These are phyloP conservation scores for Dactylellina haptotyla DNA, from an alignment of 2,329 filamentous ascomycete genomes.

Conservation along the genomic window DNA sequence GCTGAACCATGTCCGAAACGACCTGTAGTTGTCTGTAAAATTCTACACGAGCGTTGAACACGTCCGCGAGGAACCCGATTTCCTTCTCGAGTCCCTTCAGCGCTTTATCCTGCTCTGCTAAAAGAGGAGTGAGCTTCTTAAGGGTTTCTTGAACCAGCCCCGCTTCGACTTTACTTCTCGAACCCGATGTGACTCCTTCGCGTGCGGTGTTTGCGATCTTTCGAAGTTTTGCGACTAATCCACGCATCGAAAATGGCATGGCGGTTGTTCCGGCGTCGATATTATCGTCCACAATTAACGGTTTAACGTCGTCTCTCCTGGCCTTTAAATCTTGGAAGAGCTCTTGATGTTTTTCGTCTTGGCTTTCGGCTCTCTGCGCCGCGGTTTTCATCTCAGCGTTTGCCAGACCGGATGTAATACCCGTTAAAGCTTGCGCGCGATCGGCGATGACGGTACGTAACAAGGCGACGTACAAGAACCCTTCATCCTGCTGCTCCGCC, in stretches of 20 bases:
- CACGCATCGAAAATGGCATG: constrained; percentile 65
- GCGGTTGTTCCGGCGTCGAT: constrained; percentile 24
- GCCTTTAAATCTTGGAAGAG: constrained; percentile 67
- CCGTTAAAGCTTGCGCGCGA: constrained; percentile 78
- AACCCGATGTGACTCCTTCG: constrained; percentile 20
- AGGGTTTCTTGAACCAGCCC: constrained; percentile 73
- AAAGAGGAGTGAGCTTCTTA: constrained; percentile 68
- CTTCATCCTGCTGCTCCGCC: constrained; percentile 84
- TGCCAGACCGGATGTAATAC: constrained; percentile 78
- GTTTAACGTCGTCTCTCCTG: constrained; percentile 63
- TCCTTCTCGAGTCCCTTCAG: constrained; percentile 62
- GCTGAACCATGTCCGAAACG: constrained; percentile 86
- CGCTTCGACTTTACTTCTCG: constrained; percentile 51
- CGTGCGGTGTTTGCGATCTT: constrained; percentile 68
- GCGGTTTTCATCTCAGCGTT: constrained; percentile 74
- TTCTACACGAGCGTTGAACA: constrained; percentile 86
- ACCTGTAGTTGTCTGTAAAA: constrained; percentile 91
- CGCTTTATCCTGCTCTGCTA: constrained; percentile 67
- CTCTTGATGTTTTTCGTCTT: constrained; percentile 76
- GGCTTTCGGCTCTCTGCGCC: constrained; percentile 69
- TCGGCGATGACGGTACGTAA: constrained; percentile 81
- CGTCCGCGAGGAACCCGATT: constrained; percentile 60
- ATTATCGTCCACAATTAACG: constrained; percentile 57
- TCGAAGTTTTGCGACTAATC: constrained; percentile 69
- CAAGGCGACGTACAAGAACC: constrained; percentile 85